Percentiles rank a stretch among this genome's conserved stretches.
Evolutionary conservation across 257 asterid genomes (phyloP).

Genomic region (Fraxinus cuspidata): DNA sequence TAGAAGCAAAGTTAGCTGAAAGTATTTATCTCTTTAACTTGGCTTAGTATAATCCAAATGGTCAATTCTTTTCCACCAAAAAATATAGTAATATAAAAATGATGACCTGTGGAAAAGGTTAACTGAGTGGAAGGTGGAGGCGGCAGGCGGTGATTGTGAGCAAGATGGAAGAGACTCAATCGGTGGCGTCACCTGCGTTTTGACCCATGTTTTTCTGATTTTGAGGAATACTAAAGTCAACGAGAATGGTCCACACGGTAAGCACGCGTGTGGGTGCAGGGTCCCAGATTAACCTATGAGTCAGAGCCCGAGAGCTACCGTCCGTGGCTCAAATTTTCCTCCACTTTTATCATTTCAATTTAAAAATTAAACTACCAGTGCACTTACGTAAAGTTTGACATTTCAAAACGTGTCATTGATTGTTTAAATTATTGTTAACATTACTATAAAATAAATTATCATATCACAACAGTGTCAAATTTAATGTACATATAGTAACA

Average conservation of each 20-base stretch:
- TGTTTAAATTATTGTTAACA: too few relatives aligned
- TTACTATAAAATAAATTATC: too few relatives aligned
- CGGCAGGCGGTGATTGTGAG: slow-evolving; percentile 2
- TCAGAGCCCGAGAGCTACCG: slow-evolving; percentile 67
- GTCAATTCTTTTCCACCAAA: slow-evolving; percentile 28
- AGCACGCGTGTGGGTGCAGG: slow-evolving; percentile 56
- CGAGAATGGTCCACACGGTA: slow-evolving; percentile 48
- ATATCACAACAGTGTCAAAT: too few relatives aligned
- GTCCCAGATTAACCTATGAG: slow-evolving; percentile 47
- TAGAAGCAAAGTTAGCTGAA: too few relatives aligned
- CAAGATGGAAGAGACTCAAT: slow-evolving; percentile 8
- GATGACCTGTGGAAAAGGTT: background rate
- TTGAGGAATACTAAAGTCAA: slow-evolving; percentile 27
- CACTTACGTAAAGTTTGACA: too few relatives aligned
- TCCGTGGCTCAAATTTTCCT: slow-evolving; percentile 38
- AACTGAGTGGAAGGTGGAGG: slow-evolving; percentile 28
- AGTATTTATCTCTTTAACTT: background rate
- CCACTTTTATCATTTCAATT: slow-evolving; percentile 25
- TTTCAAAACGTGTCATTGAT: too few relatives aligned
- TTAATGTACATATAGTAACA: too few relatives aligned
- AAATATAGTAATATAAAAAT: slow-evolving; percentile 4
- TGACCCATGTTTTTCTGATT: slow-evolving; percentile 1
- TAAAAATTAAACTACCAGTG: background rate
- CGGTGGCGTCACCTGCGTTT: slow-evolving; percentile 31
- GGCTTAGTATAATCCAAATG: background rate